These are phyloP conservation scores for Boletus speciosus DNA, from an alignment of 768 basidiomycete species.

Conservation along the genomic window DNA sequence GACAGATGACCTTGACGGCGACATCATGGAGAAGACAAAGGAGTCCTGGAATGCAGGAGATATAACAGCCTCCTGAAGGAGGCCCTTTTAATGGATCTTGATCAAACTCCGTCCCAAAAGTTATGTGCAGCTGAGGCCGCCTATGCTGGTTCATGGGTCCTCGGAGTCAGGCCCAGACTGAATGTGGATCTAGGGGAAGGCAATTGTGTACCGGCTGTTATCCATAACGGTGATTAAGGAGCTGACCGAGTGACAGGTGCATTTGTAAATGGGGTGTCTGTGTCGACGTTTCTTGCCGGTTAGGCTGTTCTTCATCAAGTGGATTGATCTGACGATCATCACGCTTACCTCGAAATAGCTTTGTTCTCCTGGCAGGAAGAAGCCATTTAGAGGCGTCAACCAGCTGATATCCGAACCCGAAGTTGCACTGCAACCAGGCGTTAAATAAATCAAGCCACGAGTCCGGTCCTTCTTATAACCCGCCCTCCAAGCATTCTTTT, in stretches of 20 bases:
- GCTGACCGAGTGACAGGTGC: conserved; percentile 15
- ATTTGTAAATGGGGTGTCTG: conserved; percentile 4
- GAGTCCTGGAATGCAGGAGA: conserved; percentile 5
- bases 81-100: conserved; percentile 21
- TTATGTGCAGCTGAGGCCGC: conserved; percentile 1
- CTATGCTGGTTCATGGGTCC: not conserved
- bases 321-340: conserved; percentile 23
- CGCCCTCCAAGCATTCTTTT: conserved; percentile 11
- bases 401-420: conserved; percentile 26
- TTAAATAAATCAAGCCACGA: conserved; percentile 28
- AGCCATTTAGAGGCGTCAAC: conserved; percentile 4
- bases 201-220: conserved; percentile 1
- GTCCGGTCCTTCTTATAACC: conserved; percentile 20
- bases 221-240: conserved; percentile 8
- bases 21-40: conserved; percentile 20
- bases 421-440: conserved; percentile 20
- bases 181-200: conserved; percentile 1
- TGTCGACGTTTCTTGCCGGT: conserved; percentile 9
- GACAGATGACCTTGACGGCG: conserved; percentile 8
- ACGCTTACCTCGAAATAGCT: conserved; percentile 25
- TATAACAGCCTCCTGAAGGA: not conserved
- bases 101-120: conserved; percentile 35
- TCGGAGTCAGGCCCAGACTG: conserved; percentile 8
- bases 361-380: conserved; percentile 13
- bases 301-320: conserved; percentile 11